Evolutionary conservation across 2,329 filamentous ascomycete genomes (phyloP).

Genomic region (Apiospora rasikravindrae): DNA sequence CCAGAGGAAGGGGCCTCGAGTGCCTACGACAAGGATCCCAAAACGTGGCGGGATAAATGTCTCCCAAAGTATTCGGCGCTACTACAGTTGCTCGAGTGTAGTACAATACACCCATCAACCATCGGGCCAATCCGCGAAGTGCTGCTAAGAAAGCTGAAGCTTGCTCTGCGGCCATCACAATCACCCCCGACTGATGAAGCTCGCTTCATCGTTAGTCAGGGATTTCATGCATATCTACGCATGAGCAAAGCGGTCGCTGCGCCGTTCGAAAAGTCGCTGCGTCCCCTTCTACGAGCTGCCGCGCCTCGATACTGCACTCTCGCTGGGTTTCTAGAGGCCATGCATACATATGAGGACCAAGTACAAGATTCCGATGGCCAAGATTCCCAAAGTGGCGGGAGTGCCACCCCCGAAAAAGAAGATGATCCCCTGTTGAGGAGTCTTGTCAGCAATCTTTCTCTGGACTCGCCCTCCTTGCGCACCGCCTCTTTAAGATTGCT

Average conservation of each 20-base stretch:
- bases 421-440: slow-evolving; percentile 67
- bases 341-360: slow-evolving; percentile 59
- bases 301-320: slow-evolving; percentile 70
- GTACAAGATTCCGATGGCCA: slow-evolving; percentile 33
- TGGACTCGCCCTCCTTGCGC: slow-evolving; percentile 76
- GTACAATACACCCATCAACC: slow-evolving; percentile 69
- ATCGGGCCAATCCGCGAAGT: slow-evolving; percentile 69
- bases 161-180: slow-evolving; percentile 66
- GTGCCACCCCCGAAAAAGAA: slow-evolving; percentile 56
- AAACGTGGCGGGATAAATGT: slow-evolving; percentile 66
- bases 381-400: slow-evolving; percentile 37
- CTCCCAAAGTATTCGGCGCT: slow-evolving; percentile 72
- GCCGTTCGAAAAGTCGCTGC: slow-evolving; percentile 64
- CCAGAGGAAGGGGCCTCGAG: slow-evolving; percentile 61
- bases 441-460: slow-evolving; percentile 75
- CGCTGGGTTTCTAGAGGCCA: slow-evolving; percentile 69
- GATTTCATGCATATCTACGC: slow-evolving; percentile 74
- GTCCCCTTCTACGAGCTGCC: slow-evolving; percentile 68
- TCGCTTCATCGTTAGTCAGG: slow-evolving; percentile 76
- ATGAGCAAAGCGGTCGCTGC: slow-evolving; percentile 63
- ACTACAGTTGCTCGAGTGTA: slow-evolving; percentile 65
- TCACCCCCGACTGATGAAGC: slow-evolving; percentile 65
- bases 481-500: slow-evolving; percentile 76
- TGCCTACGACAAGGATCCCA: slow-evolving; percentile 63
- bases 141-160: slow-evolving; percentile 68